Conservation (phyloP, 306 rosid genomes). For the Corylus heterophylla region DNA sequence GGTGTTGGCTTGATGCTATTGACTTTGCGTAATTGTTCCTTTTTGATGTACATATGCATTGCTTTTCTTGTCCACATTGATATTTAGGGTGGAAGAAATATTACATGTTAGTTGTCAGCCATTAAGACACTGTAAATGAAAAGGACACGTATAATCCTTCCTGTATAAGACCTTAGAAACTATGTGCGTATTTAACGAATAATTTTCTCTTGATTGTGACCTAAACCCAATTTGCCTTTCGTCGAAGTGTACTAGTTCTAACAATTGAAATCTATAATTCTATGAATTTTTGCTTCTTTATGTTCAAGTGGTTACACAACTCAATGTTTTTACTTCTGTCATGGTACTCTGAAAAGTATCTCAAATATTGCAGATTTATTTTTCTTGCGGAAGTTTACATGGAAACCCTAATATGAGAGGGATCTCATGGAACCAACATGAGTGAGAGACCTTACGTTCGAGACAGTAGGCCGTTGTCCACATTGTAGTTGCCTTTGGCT, state of each 20-base stretch:
- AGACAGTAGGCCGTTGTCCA: background rate
- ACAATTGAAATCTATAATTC: background rate
- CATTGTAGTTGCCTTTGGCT: slow-evolving; percentile 3
- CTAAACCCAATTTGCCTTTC: background rate
- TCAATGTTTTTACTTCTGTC: background rate
- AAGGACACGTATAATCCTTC: background rate
- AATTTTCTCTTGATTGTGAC: background rate
- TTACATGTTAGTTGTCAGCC: background rate
- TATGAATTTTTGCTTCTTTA: background rate
- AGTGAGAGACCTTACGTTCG: background rate
- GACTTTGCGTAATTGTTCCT: background rate
- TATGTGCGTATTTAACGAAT: background rate
- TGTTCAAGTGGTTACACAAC: background rate
- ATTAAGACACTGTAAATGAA: background rate
- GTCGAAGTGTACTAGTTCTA: background rate
- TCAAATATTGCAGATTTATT: background rate
- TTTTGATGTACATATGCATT: background rate
- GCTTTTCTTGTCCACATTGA: background rate
- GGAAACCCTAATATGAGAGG: background rate
- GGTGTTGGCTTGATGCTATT: slow-evolving; percentile 2
- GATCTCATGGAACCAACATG: background rate
- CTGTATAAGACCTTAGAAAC: background rate
- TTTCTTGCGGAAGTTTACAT: background rate
- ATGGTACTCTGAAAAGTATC: background rate
- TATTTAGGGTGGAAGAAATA: background rate